These are phyloP conservation scores for Chloropicon primus DNA, from an alignment of 139 green algal species.

Conservation along the genomic window DNA sequence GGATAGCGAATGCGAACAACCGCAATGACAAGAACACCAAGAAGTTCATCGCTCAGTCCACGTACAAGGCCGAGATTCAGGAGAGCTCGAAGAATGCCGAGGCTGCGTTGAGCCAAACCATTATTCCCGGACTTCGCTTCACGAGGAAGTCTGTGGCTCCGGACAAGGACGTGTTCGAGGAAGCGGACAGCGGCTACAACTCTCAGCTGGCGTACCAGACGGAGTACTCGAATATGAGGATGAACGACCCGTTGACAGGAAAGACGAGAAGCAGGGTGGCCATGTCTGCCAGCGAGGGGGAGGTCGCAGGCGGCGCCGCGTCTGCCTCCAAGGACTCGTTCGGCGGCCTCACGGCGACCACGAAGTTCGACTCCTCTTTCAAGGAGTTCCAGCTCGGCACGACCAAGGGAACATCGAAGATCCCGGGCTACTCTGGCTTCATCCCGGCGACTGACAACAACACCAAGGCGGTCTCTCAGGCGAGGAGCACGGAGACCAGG, in stretches of 20 bases:
- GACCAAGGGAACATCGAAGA: constrained; percentile 20
- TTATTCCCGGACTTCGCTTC: not conserved
- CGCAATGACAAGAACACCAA: not conserved
- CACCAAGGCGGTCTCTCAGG: not conserved
- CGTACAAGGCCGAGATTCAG: constrained; percentile 32
- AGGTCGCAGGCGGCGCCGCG: not conserved
- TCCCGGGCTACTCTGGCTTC: constrained; percentile 43
- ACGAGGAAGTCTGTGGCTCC: not conserved
- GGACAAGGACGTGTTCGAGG: not conserved
- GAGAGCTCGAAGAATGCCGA: constrained; percentile 11
- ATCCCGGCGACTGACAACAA: constrained; percentile 19
- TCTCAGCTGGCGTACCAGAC: not conserved
- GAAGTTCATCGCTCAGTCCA: constrained; percentile 26
- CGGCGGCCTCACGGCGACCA: not conserved
- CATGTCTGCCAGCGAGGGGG: not conserved
- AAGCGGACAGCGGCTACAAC: not conserved
- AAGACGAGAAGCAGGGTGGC: not conserved
- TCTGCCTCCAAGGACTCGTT: not conserved
- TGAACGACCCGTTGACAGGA: not conserved
- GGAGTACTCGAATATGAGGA: not conserved
- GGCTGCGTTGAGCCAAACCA: constrained; percentile 13
- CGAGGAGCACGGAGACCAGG: not conserved
- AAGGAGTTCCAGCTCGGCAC: constrained; percentile 36
- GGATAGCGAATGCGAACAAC: constrained; percentile 8
- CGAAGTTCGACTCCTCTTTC: constrained; percentile 13